Evolutionary conservation across 2,329 filamentous ascomycete genomes (phyloP), one percentile per base, ranked within the genome.

Genomic region (Fusarium siculi): DNA sequence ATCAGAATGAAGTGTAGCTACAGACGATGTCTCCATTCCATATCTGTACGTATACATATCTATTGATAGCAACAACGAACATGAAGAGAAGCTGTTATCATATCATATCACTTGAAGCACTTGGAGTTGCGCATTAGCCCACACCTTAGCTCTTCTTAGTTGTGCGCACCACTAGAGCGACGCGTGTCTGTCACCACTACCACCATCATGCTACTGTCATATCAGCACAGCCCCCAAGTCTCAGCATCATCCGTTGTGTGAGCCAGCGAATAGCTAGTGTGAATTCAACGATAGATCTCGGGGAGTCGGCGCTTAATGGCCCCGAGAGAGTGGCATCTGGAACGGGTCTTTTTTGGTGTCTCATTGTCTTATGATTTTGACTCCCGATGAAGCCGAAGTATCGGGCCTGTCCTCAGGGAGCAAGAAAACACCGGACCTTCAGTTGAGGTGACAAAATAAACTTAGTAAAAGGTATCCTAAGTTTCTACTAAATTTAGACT

Each of bases 371-470:
- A 18, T 30, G 64, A 55, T 11, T 44, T 44, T 39, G 25, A 23
- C 28, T 68, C 44, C 66, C 64, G 66, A 54, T 44, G 64, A 49
- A 68, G 66, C 66, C 66, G 66, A 68, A 43, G 25, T 12, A 28
- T 55, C 11, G 11, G 21, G 21, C 28, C 23, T 23, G 25, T 28
- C 25, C 25, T 28, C 25, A 28, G 25, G 25, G 25, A 28, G 25
- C 25, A 28, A 28, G 25, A 28, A 28, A 28, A 28, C 25, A 28
- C 25, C 25, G 25, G 25, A 28, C 25, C 25, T 28, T 28, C 25
- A 28, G 25, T 28, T 28, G 25, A 28, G 25, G 25, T 28, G 25
- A 28, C 25, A 28, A 28, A 28, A 28, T 28, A 28, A 28, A 28
- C 25, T 28, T 28, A 28, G 25, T 28, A 28, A 28, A 28, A 28